Conservation (phyloP, 306 rosid genomes). For the Gastrolobium bilobum region DNA sequence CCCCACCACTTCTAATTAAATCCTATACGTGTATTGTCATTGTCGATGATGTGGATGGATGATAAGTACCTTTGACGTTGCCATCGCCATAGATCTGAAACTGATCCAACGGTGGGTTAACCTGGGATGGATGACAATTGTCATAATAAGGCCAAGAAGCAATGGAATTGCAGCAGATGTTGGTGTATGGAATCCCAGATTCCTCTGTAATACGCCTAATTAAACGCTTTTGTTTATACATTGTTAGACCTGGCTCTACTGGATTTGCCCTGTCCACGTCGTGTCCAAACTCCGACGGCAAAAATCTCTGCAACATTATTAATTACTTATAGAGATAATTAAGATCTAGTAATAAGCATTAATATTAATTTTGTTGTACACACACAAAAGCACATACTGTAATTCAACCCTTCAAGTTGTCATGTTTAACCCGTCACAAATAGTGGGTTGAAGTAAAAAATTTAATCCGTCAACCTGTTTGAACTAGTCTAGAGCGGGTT, state of each 20-base stretch:
- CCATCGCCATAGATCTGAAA: slow-evolving; percentile 83
- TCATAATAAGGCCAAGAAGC: slow-evolving; percentile 83
- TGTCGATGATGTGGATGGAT: too few species aligned
- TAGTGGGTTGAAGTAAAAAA: too few species aligned
- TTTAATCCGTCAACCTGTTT: too few species aligned
- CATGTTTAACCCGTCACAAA: too few species aligned
- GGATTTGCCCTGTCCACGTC: slow-evolving; percentile 78
- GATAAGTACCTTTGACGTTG: slow-evolving; percentile 59
- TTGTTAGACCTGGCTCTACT: slow-evolving; percentile 69
- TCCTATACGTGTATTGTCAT: too few species aligned
- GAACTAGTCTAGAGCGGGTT: too few species aligned
- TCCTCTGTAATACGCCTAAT: slow-evolving; percentile 59
- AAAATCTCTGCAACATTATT: slow-evolving; percentile 60
- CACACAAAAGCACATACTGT: too few species aligned
- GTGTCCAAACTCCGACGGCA: slow-evolving; percentile 84
- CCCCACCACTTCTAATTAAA: too few species aligned
- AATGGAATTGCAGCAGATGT: slow-evolving; percentile 77
- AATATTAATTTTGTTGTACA: too few species aligned
- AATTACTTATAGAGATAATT: too few species aligned
- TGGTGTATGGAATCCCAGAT: slow-evolving; percentile 61
- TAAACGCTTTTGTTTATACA: slow-evolving; percentile 65
- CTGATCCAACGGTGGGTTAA: slow-evolving; percentile 70
- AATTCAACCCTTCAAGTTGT: too few species aligned
- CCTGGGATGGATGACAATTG: slow-evolving; percentile 66
- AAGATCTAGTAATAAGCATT: too few species aligned